Conservation (phyloP, 768 basidiomycete species). For the Boletus eberwhitei region DNA sequence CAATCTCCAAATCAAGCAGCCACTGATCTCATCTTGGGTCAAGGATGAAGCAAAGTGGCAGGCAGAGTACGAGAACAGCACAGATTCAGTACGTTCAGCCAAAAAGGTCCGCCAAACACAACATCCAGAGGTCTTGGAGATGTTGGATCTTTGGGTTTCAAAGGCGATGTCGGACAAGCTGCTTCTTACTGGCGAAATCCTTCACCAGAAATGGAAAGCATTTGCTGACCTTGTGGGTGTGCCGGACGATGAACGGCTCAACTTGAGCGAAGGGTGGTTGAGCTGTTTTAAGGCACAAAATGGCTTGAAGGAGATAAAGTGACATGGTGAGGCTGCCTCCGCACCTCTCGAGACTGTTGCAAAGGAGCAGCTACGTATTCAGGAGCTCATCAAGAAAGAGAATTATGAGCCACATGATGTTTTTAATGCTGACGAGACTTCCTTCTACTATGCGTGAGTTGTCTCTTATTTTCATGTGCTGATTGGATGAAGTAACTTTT, state of each 20-base stretch:
- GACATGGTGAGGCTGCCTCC: constrained; percentile 36
- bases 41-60: constrained; percentile 16
- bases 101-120: constrained; percentile 20
- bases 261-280: too few species aligned
- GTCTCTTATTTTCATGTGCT: too few species aligned
- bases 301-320: background rate
- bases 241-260: background rate
- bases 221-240: constrained; percentile 11
- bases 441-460: too few species aligned
- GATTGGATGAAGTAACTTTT: too few species aligned
- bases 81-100: too few species aligned
- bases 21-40: constrained; percentile 29
- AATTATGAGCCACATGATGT: too few species aligned
- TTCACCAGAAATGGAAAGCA: constrained; percentile 32
- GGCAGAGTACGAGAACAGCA: background rate
- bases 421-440: too few species aligned
- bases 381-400: too few species aligned
- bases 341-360: constrained; percentile 22
- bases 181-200: constrained; percentile 11
- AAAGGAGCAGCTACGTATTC: constrained; percentile 10
- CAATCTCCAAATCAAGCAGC: constrained; percentile 34
- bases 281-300: background rate
- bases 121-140: constrained; percentile 34
- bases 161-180: constrained; percentile 24
- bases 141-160: constrained; percentile 37